phyloP scores from a whole-genome alignment of 805 yeast species.

The Kregervanrija delftensis region DNA sequence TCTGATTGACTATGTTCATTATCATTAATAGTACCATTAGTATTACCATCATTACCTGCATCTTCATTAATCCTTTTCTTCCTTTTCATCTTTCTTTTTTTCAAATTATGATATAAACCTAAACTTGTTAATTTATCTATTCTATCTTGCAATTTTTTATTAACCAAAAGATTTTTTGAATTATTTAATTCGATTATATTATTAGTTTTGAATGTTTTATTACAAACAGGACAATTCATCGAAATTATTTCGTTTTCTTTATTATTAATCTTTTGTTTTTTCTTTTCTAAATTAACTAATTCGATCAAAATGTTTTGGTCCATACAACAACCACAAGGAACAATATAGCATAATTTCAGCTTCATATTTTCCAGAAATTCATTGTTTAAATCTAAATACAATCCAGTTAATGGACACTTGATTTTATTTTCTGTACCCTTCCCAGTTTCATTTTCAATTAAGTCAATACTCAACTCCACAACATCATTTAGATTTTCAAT shows the following conservation, averaged over 20 bases:
- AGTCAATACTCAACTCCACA: constrained; percentile 27
- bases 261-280: background rate
- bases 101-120: constrained; percentile 33
- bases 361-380: constrained; percentile 12
- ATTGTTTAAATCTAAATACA: constrained; percentile 27
- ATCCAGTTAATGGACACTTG: constrained; percentile 33
- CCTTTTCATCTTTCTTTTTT: constrained; percentile 18
- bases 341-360: constrained; percentile 36
- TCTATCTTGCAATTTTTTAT: constrained; percentile 10
- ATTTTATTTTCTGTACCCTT: constrained; percentile 13
- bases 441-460: constrained; percentile 4
- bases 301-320: constrained; percentile 26
- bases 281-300: constrained; percentile 9
- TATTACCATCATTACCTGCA: background rate
- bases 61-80: constrained; percentile 2
- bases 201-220: constrained; percentile 8
- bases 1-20: background rate
- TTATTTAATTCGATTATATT: constrained; percentile 29
- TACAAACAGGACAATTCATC: constrained; percentile 38
- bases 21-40: background rate
- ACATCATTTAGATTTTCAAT: constrained; percentile 14
- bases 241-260: background rate
- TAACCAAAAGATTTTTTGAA: no score
- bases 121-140: constrained; percentile 11
- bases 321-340: constrained; percentile 38